Base-by-base conservation (phyloP, 139 green algal genomes). In the Parachlorella kessleri region DNA sequence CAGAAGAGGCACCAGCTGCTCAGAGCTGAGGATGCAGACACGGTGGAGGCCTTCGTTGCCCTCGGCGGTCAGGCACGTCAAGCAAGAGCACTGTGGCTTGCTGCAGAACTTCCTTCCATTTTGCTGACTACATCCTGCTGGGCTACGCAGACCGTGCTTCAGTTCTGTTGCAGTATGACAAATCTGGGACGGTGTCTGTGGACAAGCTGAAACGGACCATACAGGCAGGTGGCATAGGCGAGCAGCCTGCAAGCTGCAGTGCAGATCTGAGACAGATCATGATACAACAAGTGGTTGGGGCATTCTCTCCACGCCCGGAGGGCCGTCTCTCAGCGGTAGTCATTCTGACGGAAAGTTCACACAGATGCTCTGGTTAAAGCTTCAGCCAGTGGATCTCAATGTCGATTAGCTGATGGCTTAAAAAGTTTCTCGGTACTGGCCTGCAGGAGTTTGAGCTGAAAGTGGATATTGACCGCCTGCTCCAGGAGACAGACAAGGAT, bases 1-100 rank as follows among this genome's bases (percentile, higher is more conserved):
- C 92, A 96, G 84, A 96, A 97, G 69, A 81, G 82, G 3, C 78
- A 86, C 42, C 71, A 85, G 55, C 66, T 70, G 7, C 53, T 24
- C 36, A 36, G 36, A 33, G 72, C 28, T 26, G 86, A 92, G 55
- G 90, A 97, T 59, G 77, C 80, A 32, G 92, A 95, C 67, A 96
- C 93, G 3, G 54, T 96, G 23, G 92, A 95, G 68, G 93, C 93
- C 0, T 97, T 96, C 78, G 86, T 95, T 24, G 91, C 93, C 6
- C 84, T 97, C 35, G 93, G 93, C 1, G 93, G 93, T 48, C 90
- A 93, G 66, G 88, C 93, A 48, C 77, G 81, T 81, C 0, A 63
- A 18, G n/a, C 3, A 59, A 42, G 23, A 59, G 36, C 53, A 21
- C 5, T 23, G 33, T 59, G 66, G 39, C 28, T 67, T 66, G 36